Evolutionary conservation across 169 alveolate genomes (phyloP).

Genomic region (Babesia sp.): DNA sequence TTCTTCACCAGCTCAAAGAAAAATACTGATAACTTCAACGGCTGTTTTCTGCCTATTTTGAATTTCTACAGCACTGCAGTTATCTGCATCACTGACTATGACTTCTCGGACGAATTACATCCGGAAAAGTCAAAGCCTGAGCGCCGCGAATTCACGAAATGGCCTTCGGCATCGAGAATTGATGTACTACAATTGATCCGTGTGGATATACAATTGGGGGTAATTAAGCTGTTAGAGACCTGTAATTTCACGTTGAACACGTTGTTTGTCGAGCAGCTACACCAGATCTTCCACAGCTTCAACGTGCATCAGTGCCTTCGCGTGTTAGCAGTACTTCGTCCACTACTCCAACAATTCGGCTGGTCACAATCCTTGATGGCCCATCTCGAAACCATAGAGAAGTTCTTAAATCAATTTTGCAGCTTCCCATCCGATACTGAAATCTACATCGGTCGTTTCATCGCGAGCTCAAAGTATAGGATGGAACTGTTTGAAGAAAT

Average conservation of each 20-base stretch:
- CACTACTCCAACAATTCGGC: neutral
- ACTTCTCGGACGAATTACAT: neutral
- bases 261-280: constrained; percentile 31
- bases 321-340: neutral
- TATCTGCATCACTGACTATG: constrained; percentile 24
- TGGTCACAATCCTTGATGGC: constrained; percentile 11
- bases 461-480: constrained; percentile 21
- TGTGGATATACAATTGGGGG: constrained; percentile 19
- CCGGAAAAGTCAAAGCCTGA: neutral
- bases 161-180: constrained; percentile 7
- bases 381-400: constrained; percentile 15
- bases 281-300: constrained; percentile 26
- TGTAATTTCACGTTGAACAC: constrained; percentile 18
- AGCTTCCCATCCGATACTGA: constrained; percentile 26
- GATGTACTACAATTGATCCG: constrained; percentile 11
- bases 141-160: neutral
- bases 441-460: constrained; percentile 35
- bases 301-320: constrained; percentile 26
- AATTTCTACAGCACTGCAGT: constrained; percentile 40
- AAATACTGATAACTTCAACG: constrained; percentile 12
- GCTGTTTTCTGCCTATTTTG: constrained; percentile 42
- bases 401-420: constrained; percentile 9
- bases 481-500: neutral
- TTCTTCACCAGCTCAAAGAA: constrained; percentile 25
- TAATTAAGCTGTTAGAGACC: constrained; percentile 15